Conservation (phyloP, 306 rosid genomes). For the Quercus dentata region DNA sequence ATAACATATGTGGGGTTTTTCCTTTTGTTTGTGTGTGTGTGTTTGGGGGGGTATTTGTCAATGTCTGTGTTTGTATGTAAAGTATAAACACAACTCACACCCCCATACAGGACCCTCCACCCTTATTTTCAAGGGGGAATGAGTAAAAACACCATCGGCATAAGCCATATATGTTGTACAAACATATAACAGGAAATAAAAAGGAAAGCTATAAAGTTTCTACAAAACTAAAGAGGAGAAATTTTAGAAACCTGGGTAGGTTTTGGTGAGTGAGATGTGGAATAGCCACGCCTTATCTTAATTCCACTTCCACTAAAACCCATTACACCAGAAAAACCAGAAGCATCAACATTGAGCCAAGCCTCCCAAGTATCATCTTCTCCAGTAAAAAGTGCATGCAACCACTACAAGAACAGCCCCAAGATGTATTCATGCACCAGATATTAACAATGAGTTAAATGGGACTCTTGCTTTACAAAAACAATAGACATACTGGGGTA, state of each 20-base stretch:
- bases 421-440: slow-evolving; percentile 25
- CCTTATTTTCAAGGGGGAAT: background rate
- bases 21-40: no score
- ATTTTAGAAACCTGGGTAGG: slow-evolving; percentile 64
- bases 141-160: background rate
- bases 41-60: accelerated
- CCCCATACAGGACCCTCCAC: background rate
- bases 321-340: slow-evolving; percentile 76
- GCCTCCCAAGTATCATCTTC: slow-evolving; percentile 98
- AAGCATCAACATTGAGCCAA: slow-evolving; percentile 85
- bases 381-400: slow-evolving; percentile 92
- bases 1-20: background rate
- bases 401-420: slow-evolving; percentile 57
- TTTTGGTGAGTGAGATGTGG: slow-evolving; percentile 70
- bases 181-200: background rate
- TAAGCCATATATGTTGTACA: background rate
- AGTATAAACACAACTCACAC: background rate
- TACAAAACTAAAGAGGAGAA: slow-evolving; percentile 6
- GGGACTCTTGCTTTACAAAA: slow-evolving; percentile 3
- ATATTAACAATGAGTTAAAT: slow-evolving; percentile 3
- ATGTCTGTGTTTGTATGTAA: background rate
- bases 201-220: background rate
- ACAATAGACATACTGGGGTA: slow-evolving; percentile 58
- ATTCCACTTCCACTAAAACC: slow-evolving; percentile 63
- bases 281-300: slow-evolving; percentile 94